phyloP scores from a whole-genome alignment of 2,329 filamentous ascomycete genomes.

The Chaetoscypha palmicola region DNA sequence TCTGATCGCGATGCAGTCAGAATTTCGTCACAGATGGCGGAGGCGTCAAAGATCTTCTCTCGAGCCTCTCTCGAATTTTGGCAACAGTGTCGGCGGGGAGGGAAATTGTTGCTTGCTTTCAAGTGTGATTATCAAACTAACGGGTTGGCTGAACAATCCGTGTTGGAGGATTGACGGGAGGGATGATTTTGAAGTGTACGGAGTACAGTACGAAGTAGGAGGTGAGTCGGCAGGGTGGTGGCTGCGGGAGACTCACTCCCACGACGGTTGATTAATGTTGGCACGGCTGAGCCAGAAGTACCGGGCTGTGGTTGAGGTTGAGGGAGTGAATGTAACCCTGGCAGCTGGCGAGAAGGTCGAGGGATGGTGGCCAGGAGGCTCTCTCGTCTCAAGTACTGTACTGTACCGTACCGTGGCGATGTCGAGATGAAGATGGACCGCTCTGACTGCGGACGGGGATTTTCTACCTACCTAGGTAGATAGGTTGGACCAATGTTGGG shows the following conservation, averaged over 20 bases:
- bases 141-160: neutral
- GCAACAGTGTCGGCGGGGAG: neutral
- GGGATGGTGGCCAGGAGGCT: neutral
- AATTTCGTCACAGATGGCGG: neutral
- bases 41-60: too few species aligned
- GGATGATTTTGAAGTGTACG: neutral
- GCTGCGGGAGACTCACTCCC: conserved; percentile 1
- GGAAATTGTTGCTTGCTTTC: neutral
- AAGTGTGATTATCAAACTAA: too few species aligned
- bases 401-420: too few species aligned
- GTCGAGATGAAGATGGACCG: neutral
- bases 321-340: conserved; percentile 4
- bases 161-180: neutral
- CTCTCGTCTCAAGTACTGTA: neutral
- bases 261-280: neutral
- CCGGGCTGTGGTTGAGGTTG: conserved; percentile 1
- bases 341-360: neutral
- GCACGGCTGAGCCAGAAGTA: conserved; percentile 7
- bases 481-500: neutral
- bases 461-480: neutral
- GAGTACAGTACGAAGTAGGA: neutral
- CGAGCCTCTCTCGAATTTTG: neutral
- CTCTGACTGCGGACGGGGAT: neutral
- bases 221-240: neutral
- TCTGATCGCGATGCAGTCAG: neutral